Percentiles rank a stretch among this genome's conserved stretches.
Conservation (phyloP, 768 basidiomycete genomes). For the Tricholoma sp. region DNA sequence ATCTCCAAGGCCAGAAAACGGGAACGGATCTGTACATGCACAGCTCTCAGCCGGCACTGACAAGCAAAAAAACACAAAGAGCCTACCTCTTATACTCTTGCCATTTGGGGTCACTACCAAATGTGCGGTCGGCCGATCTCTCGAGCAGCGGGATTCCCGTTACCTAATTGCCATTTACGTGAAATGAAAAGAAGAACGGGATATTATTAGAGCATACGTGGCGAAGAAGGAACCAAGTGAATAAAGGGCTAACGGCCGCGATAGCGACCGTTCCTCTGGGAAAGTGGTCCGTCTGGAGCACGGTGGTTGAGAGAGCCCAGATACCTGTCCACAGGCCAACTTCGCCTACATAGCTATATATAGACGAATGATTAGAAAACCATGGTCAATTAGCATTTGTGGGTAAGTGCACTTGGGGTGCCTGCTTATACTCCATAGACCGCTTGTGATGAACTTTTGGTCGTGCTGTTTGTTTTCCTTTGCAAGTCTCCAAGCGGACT, state of each 20-base stretch:
- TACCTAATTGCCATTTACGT: conserved; percentile 26
- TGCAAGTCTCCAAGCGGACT: conserved; percentile 53
- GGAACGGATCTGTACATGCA: conserved; percentile 31
- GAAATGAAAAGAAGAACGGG: neutral
- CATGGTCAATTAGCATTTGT: too few relatives aligned
- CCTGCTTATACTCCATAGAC: conserved; percentile 62
- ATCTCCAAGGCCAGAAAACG: conserved; percentile 44
- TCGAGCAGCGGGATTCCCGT: conserved; percentile 75
- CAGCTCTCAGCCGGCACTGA: neutral
- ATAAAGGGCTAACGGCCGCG: conserved; percentile 53
- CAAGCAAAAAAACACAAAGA: neutral
- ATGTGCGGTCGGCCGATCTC: conserved; percentile 49
- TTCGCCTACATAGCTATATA: conserved; percentile 63
- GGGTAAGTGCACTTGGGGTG: conserved; percentile 61
- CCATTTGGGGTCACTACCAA: conserved; percentile 49
- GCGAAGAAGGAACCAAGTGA: conserved; percentile 58
- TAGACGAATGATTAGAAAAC: neutral
- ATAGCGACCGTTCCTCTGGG: conserved; percentile 38
- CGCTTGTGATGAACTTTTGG: conserved; percentile 63
- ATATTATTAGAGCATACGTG: conserved; percentile 32
- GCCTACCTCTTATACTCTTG: conserved; percentile 53
- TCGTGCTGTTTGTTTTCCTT: conserved; percentile 63
- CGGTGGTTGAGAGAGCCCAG: conserved; percentile 49
- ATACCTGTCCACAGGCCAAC: conserved; percentile 67
- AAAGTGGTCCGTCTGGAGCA: conserved; percentile 41